Conservation (phyloP, 805 yeast genomes). For the Saturnispora ahearnii region DNA sequence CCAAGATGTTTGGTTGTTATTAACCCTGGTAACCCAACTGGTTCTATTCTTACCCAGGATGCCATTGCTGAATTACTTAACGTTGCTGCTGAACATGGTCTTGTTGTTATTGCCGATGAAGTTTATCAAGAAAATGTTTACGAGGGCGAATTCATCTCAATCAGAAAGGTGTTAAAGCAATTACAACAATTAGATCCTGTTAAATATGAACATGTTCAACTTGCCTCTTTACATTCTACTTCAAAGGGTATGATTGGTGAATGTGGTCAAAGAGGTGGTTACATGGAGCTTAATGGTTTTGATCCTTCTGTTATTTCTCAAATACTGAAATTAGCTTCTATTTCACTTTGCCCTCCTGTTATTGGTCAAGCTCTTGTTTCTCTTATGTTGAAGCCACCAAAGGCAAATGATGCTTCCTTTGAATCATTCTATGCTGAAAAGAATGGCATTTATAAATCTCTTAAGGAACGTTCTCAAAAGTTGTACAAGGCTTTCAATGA, state of each 20-base stretch:
- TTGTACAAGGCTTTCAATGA: conserved; percentile 62
- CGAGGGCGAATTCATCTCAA: conserved; percentile 71
- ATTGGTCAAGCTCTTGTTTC: conserved; percentile 92
- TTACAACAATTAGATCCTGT: conserved; percentile 45
- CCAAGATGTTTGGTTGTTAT: conserved; percentile 83
- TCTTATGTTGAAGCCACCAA: conserved; percentile 89
- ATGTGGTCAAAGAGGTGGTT: conserved; percentile 99
- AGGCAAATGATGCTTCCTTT: conserved; percentile 64
- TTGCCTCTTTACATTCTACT: conserved; percentile 93
- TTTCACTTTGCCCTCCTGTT: conserved; percentile 88
- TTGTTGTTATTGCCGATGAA: conserved; percentile 92
- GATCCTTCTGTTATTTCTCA: conserved; percentile 57
- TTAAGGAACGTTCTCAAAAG: conserved; percentile 52
- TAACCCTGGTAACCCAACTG: conserved; percentile 99
- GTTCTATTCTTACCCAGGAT: conserved; percentile 59
- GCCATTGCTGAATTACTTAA: conserved; percentile 64
- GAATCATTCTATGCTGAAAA: conserved; percentile 59
- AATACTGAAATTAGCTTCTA: conserved; percentile 78
- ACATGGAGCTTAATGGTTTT: conserved; percentile 89
- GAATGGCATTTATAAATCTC: conserved; percentile 47
- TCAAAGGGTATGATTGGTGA: conserved; percentile 97
- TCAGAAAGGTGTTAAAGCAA: conserved; percentile 67
- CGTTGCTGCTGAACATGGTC: conserved; percentile 76
- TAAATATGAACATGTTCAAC: conserved; percentile 60
- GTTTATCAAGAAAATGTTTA: conserved; percentile 94